These are phyloP conservation scores for Zygoascus flipseniorum DNA, from an alignment of 805 yeast genomes.

Conservation along the genomic window DNA sequence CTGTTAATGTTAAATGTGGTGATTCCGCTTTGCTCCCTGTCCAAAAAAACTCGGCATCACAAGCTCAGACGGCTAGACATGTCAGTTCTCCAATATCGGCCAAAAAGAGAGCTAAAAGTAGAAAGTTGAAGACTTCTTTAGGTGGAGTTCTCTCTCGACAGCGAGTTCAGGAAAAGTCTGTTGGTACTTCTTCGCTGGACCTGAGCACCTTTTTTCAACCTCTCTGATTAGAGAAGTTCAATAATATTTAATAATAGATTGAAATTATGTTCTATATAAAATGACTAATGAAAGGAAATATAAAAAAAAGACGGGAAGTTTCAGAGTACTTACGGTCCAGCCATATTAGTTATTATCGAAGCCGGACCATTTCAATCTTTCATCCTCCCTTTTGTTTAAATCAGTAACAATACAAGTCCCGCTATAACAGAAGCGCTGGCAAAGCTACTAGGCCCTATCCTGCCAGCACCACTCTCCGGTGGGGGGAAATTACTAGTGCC, in stretches of 20 bases:
- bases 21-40: background rate
- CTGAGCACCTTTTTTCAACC: background rate
- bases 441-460: background rate
- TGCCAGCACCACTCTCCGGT: background rate
- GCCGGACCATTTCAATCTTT: background rate
- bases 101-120: constrained; percentile 8
- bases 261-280: background rate
- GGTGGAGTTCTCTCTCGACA: constrained; percentile 8
- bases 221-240: background rate
- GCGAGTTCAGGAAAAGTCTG: background rate
- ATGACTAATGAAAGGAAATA: background rate
- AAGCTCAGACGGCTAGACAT: background rate
- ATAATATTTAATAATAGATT: background rate
- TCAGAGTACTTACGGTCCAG: background rate
- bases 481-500: background rate
- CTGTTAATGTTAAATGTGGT: background rate
- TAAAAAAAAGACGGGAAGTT: background rate
- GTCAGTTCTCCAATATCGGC: background rate
- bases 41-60: background rate
- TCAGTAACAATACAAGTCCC: background rate
- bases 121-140: constrained; percentile 10
- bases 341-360: background rate
- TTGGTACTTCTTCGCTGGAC: background rate
- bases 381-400: background rate
- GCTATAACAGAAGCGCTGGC: background rate